Evolutionary conservation across 257 asterid genomes (phyloP).

Genomic region (Lycium ferocissimum): DNA sequence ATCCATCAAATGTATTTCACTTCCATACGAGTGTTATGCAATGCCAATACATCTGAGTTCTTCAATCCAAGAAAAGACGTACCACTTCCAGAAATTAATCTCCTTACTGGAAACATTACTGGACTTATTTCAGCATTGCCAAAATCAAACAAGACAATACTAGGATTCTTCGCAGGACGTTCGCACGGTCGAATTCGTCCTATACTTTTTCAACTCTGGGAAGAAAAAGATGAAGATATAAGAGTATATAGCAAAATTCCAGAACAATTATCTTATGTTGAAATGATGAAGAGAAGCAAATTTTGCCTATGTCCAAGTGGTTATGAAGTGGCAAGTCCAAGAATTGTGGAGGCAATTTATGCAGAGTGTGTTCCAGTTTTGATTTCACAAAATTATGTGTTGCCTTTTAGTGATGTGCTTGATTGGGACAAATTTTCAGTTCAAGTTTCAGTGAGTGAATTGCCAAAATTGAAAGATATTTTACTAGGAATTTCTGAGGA

Average conservation of each 20-base stretch:
- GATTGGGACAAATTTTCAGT: conserved; percentile 63
- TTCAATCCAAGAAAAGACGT: conserved; percentile 78
- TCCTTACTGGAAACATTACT: conserved; percentile 37
- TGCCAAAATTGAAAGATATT: conserved; percentile 53
- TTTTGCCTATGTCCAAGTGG: conserved; percentile 80
- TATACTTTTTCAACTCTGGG: conserved; percentile 54
- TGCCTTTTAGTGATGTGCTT: conserved; percentile 66
- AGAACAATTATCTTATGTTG: conserved; percentile 36
- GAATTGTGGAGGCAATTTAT: conserved; percentile 73
- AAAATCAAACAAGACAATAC: conserved; percentile 41
- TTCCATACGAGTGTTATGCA: conserved; percentile 69
- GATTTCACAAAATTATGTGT: conserved; percentile 54
- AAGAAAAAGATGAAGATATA: conserved; percentile 50
- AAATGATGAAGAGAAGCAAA: conserved; percentile 51
- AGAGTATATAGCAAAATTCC: conserved; percentile 54
- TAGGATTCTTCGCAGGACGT: conserved; percentile 72
- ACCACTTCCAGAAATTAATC: conserved; percentile 66
- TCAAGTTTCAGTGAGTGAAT: conserved; percentile 47
- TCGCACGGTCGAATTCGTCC: conserved; percentile 63
- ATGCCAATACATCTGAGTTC: conserved; percentile 73
- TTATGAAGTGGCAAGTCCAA: conserved; percentile 73
- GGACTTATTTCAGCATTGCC: conserved; percentile 34
- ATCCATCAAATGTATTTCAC: conserved; percentile 65
- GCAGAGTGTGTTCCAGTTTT: conserved; percentile 70
- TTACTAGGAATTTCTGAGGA: conserved; percentile 54